Conservation (phyloP, 805 yeast genomes). For the Blastobotrys muscicola region DNA sequence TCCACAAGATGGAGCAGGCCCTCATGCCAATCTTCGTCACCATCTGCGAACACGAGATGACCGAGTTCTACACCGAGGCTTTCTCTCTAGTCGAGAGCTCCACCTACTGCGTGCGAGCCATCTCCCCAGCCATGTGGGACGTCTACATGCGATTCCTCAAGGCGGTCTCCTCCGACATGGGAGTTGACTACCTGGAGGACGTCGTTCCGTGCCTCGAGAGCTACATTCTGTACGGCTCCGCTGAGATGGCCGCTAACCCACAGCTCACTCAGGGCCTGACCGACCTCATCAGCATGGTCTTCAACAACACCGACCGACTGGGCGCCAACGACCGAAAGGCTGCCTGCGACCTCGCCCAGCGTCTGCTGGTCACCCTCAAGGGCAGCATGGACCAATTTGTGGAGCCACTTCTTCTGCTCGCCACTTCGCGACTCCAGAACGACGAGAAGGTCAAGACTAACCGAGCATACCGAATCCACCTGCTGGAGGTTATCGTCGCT, state of each 20-base stretch:
- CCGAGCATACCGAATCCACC: slow-evolving; percentile 36
- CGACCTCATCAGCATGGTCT: slow-evolving; percentile 35
- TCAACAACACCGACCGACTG: slow-evolving; percentile 35
- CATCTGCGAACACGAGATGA: slow-evolving; percentile 55
- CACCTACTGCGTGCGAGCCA: slow-evolving; percentile 47
- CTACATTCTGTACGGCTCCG: slow-evolving; percentile 53
- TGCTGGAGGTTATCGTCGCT: slow-evolving; percentile 55
- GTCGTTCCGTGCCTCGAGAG: slow-evolving; percentile 64
- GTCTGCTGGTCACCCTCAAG: slow-evolving; percentile 50
- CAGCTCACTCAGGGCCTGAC: slow-evolving; percentile 41
- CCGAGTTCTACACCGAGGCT: slow-evolving; percentile 67
- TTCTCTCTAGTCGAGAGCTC: slow-evolving; percentile 68
- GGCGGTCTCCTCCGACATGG: slow-evolving; percentile 29
- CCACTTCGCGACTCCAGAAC: slow-evolving; percentile 32
- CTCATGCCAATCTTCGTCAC: slow-evolving; percentile 60
- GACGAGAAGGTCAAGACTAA: slow-evolving; percentile 28
- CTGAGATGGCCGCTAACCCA: slow-evolving; percentile 38
- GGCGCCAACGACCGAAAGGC: slow-evolving; percentile 48
- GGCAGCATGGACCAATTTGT: slow-evolving; percentile 37
- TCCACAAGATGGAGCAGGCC: slow-evolving; percentile 53
- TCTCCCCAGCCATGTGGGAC: slow-evolving; percentile 70
- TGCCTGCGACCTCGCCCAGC: slow-evolving; percentile 57
- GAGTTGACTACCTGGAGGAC: slow-evolving; percentile 65
- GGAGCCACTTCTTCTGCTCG: slow-evolving; percentile 36
- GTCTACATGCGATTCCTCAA: slow-evolving; percentile 44